A percentile compares a stretch with the other conserved stretches of the same genome.
These are phyloP conservation scores for Fusarium lateritium DNA, from an alignment of 2,329 filamentous ascomycete species.

Conservation along the genomic window DNA sequence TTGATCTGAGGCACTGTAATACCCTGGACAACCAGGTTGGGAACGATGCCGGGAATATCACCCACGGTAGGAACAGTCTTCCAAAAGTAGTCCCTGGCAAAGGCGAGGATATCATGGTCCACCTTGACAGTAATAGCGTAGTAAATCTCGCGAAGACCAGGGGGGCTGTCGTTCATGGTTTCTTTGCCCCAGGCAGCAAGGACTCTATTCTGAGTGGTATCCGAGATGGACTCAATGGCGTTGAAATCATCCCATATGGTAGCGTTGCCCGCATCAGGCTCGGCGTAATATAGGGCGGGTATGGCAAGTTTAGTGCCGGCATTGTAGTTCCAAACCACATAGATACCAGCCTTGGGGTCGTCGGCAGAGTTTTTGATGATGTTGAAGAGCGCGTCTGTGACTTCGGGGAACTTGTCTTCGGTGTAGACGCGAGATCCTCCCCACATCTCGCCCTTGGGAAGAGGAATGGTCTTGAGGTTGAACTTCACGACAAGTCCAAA, in stretches of 20 bases:
- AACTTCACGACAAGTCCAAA: slow-evolving; percentile 37
- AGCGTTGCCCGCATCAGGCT: slow-evolving; percentile 53
- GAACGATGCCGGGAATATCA: slow-evolving; percentile 44
- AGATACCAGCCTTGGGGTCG: slow-evolving; percentile 33
- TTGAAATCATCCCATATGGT: slow-evolving; percentile 56
- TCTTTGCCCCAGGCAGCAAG: slow-evolving; percentile 13
- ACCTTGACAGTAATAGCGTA: slow-evolving; percentile 31
- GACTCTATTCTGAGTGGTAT: slow-evolving; percentile 8
- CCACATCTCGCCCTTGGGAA: slow-evolving; percentile 38
- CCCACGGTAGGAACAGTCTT: slow-evolving; percentile 43
- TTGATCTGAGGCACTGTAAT: slow-evolving; percentile 57
- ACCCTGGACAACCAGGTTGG: slow-evolving; percentile 56
- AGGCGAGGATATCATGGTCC: slow-evolving; percentile 11
- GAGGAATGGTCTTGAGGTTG: slow-evolving; percentile 26
- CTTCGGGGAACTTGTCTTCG: slow-evolving; percentile 47
- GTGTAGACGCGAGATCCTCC: slow-evolving; percentile 50
- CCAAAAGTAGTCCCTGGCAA: slow-evolving; percentile 28
- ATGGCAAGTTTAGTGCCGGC: slow-evolving; percentile 7
- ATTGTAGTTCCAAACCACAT: not conserved
- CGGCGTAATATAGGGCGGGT: slow-evolving; percentile 56
- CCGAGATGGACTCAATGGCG: slow-evolving; percentile 43
- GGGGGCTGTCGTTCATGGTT: slow-evolving; percentile 9
- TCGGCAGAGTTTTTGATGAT: slow-evolving; percentile 20
- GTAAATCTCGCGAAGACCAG: slow-evolving; percentile 20
- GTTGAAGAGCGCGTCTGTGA: slow-evolving; percentile 53